Evolutionary conservation across 305 asterid genomes (phyloP), one percentile per base, ranked within the genome.

Genomic region (Rubia peregrina): DNA sequence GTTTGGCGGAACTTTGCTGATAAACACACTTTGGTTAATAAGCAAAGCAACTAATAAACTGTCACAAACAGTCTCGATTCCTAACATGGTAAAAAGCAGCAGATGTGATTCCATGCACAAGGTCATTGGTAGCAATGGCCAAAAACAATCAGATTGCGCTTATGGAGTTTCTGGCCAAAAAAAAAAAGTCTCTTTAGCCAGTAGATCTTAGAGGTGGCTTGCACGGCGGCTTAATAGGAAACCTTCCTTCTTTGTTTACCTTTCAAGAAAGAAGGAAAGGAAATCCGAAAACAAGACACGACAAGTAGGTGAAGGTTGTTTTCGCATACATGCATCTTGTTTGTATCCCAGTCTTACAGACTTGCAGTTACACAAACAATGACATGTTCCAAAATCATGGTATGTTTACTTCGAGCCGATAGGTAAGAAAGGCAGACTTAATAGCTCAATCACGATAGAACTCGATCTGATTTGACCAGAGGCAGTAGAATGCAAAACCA

Each of bases 311-410:
- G 16, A 60, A 19, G 49, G 56, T 12, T 53, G 65, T 33, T 55
- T 43, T 43, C 40, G 5, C 59, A 42, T 42, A 17, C 21, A 66
- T 17, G 64, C 16, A 67, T 13, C 57, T 43, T 19, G 44, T 43
- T 12, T 46, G 30, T 19, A 24, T 38, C 40, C 26, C 19, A 33
- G 2, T 51, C 61, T 41, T 33, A 33, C 38, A 33, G n/a, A 0
- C 8, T 53, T 10, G 19, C 59, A 51, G 59, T 51, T 51, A 7
- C 9, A n/a, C 19, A 16, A 56, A 40, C 46, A 36, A n/a, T 9
- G 33, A 38, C 38, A 19, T 17, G 61, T 13, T 43, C 60, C 8
- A 12, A 73, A 73, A 57, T 42, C 67, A 55, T 66, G 67, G 67
- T 33, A 56, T 26, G 48, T 55, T 19, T 33, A 16, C 30, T 26